Percentiles rank a stretch among this genome's conserved stretches.
Conservation (phyloP, 345 rosid genomes). For the Hevea brasiliensis region DNA sequence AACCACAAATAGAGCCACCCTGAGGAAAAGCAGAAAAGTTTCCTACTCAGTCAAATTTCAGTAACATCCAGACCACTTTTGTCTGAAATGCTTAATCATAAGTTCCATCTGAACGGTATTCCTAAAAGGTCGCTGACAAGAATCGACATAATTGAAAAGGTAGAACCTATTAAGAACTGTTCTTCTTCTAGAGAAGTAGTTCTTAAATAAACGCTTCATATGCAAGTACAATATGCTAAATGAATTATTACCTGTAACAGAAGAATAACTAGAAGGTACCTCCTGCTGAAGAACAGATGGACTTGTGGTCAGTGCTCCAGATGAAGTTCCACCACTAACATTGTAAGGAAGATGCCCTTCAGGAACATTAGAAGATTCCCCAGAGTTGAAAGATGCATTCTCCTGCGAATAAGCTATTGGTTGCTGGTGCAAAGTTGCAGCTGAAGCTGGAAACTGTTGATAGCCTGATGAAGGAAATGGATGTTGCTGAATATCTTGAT, state of each 20-base stretch:
- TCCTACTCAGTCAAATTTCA: slow-evolving; percentile 6
- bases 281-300: slow-evolving; percentile 94
- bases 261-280: slow-evolving; percentile 99
- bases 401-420: slow-evolving; percentile 46
- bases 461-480: slow-evolving; percentile 42
- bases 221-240: slow-evolving; percentile 52
- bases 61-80: background rate
- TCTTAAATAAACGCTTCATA: slow-evolving; percentile 57
- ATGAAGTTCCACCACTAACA: slow-evolving; percentile 43
- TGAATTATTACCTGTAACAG: slow-evolving; percentile 94
- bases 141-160: background rate
- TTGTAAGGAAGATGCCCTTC: slow-evolving; percentile 46
- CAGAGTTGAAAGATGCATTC: slow-evolving; percentile 35
- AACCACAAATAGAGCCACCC: background rate
- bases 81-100: background rate
- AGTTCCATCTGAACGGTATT: background rate
- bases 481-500: slow-evolving; percentile 60
- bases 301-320: slow-evolving; percentile 52
- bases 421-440: slow-evolving; percentile 40
- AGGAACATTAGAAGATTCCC: slow-evolving; percentile 43
- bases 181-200: slow-evolving; percentile 31
- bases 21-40: background rate
- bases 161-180: slow-evolving; percentile 10
- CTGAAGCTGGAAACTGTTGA: slow-evolving; percentile 61
- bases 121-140: background rate